Conservation (phyloP, 2,329 filamentous ascomycete species). For the Ramularia collo-cygni region DNA sequence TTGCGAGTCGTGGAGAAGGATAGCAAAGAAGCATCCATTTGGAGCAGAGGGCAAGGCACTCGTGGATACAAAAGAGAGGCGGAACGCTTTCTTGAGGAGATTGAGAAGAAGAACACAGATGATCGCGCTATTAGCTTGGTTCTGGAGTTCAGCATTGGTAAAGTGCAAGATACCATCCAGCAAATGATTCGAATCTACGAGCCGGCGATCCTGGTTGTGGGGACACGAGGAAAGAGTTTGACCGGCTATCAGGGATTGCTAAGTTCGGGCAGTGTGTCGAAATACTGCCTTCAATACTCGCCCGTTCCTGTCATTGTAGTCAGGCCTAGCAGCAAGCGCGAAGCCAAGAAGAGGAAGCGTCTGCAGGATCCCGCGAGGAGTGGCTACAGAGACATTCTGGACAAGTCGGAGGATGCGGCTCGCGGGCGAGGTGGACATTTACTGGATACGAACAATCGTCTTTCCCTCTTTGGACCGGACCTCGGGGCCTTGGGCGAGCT, state of each 20-base stretch:
- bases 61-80: constrained; percentile 66
- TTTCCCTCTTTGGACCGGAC: constrained; percentile 37
- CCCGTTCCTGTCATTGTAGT: constrained; percentile 91
- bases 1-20: constrained; percentile 82
- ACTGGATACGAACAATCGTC: constrained; percentile 44
- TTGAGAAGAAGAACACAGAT: constrained; percentile 71
- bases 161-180: constrained; percentile 84
- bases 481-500: constrained; percentile 28
- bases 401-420: constrained; percentile 46
- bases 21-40: constrained; percentile 51
- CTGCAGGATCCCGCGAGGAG: constrained; percentile 67
- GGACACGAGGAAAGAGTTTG: constrained; percentile 75
- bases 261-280: constrained; percentile 75
- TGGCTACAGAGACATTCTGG: constrained; percentile 71
- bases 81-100: constrained; percentile 63
- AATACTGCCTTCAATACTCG: constrained; percentile 90
- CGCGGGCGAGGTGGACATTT: constrained; percentile 45
- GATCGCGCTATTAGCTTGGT: constrained; percentile 81
- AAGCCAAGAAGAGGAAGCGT: constrained; percentile 84
- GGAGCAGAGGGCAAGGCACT: constrained; percentile 41
- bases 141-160: constrained; percentile 81
- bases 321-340: constrained; percentile 74
- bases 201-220: constrained; percentile 83
- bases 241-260: constrained; percentile 81
- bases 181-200: constrained; percentile 88